phyloP scores from a whole-genome alignment of 2,329 filamentous ascomycete species.

The Venturia effusa region DNA sequence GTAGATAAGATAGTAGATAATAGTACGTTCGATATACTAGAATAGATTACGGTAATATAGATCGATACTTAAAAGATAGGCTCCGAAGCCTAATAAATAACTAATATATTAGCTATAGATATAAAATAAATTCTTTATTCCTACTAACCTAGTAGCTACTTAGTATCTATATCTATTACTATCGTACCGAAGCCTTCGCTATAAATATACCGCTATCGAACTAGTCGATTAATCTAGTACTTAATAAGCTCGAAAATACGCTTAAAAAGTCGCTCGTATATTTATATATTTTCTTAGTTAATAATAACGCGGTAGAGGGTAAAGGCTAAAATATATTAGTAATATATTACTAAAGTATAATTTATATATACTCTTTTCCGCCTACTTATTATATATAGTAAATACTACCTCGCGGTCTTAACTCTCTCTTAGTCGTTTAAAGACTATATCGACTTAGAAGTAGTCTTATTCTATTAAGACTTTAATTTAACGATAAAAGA shows the following conservation, averaged over 20 bases:
- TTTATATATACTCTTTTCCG: not conserved
- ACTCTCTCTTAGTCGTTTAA: not conserved
- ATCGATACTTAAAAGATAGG: not conserved
- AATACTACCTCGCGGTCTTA: not conserved
- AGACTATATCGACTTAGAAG: not conserved
- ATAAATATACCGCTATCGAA: not conserved
- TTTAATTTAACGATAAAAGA: not conserved
- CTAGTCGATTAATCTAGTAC: too few relatives aligned
- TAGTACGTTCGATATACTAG: too few relatives aligned
- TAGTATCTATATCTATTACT: not conserved
- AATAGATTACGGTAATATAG: too few relatives aligned
- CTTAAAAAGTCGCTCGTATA: too few relatives aligned
- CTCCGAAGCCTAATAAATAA: not conserved
- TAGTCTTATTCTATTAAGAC: not conserved
- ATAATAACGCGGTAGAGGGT: not conserved
- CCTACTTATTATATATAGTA: not conserved
- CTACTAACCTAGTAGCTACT: not conserved
- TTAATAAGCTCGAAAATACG: too few relatives aligned
- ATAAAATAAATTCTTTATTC: not conserved
- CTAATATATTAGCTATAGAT: too few relatives aligned
- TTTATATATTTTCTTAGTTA: not conserved
- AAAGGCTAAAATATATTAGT: not conserved
- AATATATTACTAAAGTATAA: not conserved
- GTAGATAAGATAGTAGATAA: too few relatives aligned
- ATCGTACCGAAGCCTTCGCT: not conserved